A percentile compares a stretch with the other conserved stretches of the same genome.
These are phyloP conservation scores for Verticillium klebahnii DNA, from an alignment of 2,329 filamentous ascomycete species.

Conservation along the genomic window DNA sequence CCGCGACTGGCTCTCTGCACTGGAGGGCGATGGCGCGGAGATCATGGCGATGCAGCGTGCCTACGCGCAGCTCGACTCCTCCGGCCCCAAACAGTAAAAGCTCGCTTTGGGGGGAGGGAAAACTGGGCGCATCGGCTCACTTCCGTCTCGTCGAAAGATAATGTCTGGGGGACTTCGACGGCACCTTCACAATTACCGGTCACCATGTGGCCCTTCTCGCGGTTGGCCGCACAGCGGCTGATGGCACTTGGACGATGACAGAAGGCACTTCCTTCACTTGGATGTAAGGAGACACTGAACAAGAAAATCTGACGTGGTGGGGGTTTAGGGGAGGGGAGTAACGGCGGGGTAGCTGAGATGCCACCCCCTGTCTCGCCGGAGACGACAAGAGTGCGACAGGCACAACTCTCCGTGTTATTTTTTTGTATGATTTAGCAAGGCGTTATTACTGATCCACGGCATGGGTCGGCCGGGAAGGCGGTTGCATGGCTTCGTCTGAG, in stretches of 20 bases:
- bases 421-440: conserved; percentile 27
- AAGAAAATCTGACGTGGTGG: background rate
- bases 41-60: conserved; percentile 56
- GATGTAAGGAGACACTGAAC: background rate
- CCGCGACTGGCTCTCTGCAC: conserved; percentile 72
- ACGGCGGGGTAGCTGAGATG: background rate
- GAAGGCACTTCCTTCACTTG: background rate
- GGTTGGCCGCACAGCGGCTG: background rate
- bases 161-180: background rate
- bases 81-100: conserved; percentile 31
- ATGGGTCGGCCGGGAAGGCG: background rate
- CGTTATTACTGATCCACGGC: conserved; percentile 16
- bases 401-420: conserved; percentile 14
- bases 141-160: background rate
- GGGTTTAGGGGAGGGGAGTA: background rate
- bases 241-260: background rate
- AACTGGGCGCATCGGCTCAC: no score
- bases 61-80: conserved; percentile 47
- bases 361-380: background rate
- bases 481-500: background rate
- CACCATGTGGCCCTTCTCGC: no score
- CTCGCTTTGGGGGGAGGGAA: background rate
- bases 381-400: background rate
- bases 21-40: conserved; percentile 75
- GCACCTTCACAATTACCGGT: background rate